Evolutionary conservation across 2,329 filamentous ascomycete species (phyloP), one percentile per base, ranked within the genome.

Genomic region (Neoascochyta sp.): DNA sequence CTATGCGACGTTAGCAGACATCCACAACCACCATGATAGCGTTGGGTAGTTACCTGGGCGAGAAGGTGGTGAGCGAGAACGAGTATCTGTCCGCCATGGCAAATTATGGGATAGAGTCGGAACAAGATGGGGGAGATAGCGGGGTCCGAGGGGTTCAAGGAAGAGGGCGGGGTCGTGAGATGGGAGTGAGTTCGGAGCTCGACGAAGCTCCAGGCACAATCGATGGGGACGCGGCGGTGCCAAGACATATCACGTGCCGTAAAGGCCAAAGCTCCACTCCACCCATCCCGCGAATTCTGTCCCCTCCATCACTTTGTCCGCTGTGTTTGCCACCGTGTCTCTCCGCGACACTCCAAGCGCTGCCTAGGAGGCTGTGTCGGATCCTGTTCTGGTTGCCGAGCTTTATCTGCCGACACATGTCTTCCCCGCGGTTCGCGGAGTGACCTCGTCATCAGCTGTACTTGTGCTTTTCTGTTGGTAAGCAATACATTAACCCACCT

Each of bases 11-110:
- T 79, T 67, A 77, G 71, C 65, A 58, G 42, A 33, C 22, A 55
- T 46, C 47, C 39, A 49, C 49, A 44, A 43, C 41, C 25, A 45
- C 22, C 20, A 30, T 30, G 34, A 26, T 28, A 33, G 38, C 34
- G 32, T n/a, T 30, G 35, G 22, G 40, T 53, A 43, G 80, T 69
- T 81, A 93, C 92, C 90, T 98, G 66, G 92, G 92, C 61, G 92
- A 96, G 82, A 98, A 98, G 47, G 92, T 98, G 46, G 92, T 98
- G 65, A 98, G 78, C 39, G 92, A 98, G 81, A 98, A 98, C 33
- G 90, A 95, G 71, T 98, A 98, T 74, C 92, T 79, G 70, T 98
- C 92, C 62, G 92, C 90, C 90, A 98, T 98, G 63, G 50, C 47
- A 50, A 43, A 22, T 22, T 39, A 23, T 26, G 28, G 27, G 30